Conservation (phyloP, 768 basidiomycete species). For the Postia placenta region DNA sequence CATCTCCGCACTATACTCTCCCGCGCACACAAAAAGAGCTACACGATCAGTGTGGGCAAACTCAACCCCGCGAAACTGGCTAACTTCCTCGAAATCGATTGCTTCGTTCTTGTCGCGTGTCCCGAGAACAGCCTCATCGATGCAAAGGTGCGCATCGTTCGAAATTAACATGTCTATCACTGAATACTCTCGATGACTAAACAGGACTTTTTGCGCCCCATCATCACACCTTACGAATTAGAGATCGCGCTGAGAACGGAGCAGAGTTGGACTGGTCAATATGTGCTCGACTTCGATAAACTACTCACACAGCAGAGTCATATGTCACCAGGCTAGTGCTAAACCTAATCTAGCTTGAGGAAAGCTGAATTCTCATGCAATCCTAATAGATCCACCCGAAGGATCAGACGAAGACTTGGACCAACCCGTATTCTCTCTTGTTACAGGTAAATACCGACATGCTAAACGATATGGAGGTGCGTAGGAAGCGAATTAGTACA, state of each 20-base stretch:
- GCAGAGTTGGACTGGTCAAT: slow-evolving; percentile 68
- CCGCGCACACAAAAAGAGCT: slow-evolving; percentile 76
- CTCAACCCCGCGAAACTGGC: slow-evolving; percentile 92
- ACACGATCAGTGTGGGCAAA: slow-evolving; percentile 93
- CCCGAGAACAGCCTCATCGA: slow-evolving; percentile 85
- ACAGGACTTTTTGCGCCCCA: slow-evolving; percentile 86
- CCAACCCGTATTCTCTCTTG: slow-evolving; percentile 76
- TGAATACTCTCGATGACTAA: neutral
- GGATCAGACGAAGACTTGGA: slow-evolving; percentile 52
- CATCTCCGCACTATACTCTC: slow-evolving; percentile 70
- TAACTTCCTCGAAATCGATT: slow-evolving; percentile 95
- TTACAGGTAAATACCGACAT: slow-evolving; percentile 82
- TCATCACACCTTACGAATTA: slow-evolving; percentile 91
- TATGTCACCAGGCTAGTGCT: too few relatives aligned
- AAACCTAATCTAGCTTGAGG: too few relatives aligned
- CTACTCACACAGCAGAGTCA: slow-evolving; percentile 41
- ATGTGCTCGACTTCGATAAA: slow-evolving; percentile 72
- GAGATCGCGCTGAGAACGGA: slow-evolving; percentile 70
- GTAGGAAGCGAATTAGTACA: too few relatives aligned
- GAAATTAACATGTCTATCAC: neutral
- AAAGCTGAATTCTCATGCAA: too few relatives aligned
- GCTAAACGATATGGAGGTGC: slow-evolving; percentile 58
- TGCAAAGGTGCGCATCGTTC: slow-evolving; percentile 42
- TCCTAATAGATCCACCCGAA: neutral
- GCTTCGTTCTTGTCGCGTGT: slow-evolving; percentile 92